Conservation (phyloP, 2,329 filamentous ascomycete species). For the Lecanosticta acicola region DNA sequence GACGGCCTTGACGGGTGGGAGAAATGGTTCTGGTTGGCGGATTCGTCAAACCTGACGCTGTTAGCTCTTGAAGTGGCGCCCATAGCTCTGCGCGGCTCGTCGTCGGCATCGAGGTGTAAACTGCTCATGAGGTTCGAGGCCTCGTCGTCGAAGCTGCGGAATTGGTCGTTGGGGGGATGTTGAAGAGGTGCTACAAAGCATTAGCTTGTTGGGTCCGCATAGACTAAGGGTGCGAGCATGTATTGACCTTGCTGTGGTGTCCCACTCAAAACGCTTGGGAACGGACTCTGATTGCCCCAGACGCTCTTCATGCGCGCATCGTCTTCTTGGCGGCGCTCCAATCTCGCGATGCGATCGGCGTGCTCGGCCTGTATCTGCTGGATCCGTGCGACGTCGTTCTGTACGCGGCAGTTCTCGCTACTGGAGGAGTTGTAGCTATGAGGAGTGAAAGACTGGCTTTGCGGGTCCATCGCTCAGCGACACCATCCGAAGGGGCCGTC, state of each 20-base stretch:
- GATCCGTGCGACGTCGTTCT: slow-evolving; percentile 57
- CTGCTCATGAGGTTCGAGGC: slow-evolving; percentile 72
- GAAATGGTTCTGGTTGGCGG: slow-evolving; percentile 86
- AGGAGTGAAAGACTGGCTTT: slow-evolving; percentile 57
- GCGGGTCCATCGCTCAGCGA: slow-evolving; percentile 52
- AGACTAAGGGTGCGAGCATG: neutral
- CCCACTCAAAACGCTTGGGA: slow-evolving; percentile 75
- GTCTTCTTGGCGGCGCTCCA: slow-evolving; percentile 59
- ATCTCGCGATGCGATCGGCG: slow-evolving; percentile 53
- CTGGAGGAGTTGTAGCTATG: slow-evolving; percentile 31
- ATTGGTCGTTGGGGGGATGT: slow-evolving; percentile 74
- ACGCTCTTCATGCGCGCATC: slow-evolving; percentile 70
- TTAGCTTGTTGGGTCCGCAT: slow-evolving; percentile 4
- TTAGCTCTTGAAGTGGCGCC: slow-evolving; percentile 89
- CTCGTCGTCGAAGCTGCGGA: slow-evolving; percentile 86
- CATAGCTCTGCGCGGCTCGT: slow-evolving; percentile 65
- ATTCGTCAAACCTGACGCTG: slow-evolving; percentile 96
- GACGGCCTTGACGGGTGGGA: slow-evolving; percentile 76
- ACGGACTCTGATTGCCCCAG: slow-evolving; percentile 80
- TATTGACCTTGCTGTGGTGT: slow-evolving; percentile 78
- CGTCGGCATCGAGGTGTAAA: slow-evolving; percentile 78
- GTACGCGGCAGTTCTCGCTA: slow-evolving; percentile 60
- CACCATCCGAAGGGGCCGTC: slow-evolving; percentile 20
- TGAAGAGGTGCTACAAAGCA: slow-evolving; percentile 62
- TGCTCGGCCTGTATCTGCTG: slow-evolving; percentile 57